Base-by-base conservation (phyloP, 805 yeast species). In the Ogataea saltuana region DNA sequence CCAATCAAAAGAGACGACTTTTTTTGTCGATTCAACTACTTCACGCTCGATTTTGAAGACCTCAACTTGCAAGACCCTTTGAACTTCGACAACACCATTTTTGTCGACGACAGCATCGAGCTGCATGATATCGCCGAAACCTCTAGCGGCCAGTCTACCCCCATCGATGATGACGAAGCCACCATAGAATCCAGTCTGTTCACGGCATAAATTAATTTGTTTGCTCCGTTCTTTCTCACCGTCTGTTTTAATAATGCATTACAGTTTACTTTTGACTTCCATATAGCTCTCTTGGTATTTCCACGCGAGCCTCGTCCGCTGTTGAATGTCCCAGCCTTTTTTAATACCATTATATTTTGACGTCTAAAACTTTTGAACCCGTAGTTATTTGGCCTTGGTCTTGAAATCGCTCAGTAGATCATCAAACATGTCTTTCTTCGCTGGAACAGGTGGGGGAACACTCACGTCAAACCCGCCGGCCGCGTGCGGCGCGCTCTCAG, bases 11-110 rank as follows among this genome's bases (percentile, higher is more conserved):
- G 74, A 38, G 59, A 62, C n/a, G 63, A 58, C 33, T 70, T 74
- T 43, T 82, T 77, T 55, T 83, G 87, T 57, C 77, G 91, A 46
- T 84, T 88, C 84, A 78, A 85, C 10, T 84, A 84, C 58, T 56
- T 72, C 3, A 59, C 63, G 9, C 56, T 75, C 27, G 68, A 60
- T 29, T 64, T 56, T 41, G 57, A 57, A 29, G 67, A 69, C 49
- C 49, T 69, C 18, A 43, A 30, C 13, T 52, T 49, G 29, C 44
- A 51, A 22, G 71, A 73, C 48, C 78, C 77, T 6, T 48, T 61
- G 33, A 49, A 49, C 38, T 21, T 39, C 27, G 53, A 45, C 13
- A 33, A 42, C 20, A 33, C 42, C 23, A 19, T 45, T 17, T 39
- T 15, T n/a, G 41, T 33, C 13, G 48, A 41, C 20, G 46, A 44